Conservation (phyloP, 176 grass and related monocot genomes). For the Carex myosuroides region DNA sequence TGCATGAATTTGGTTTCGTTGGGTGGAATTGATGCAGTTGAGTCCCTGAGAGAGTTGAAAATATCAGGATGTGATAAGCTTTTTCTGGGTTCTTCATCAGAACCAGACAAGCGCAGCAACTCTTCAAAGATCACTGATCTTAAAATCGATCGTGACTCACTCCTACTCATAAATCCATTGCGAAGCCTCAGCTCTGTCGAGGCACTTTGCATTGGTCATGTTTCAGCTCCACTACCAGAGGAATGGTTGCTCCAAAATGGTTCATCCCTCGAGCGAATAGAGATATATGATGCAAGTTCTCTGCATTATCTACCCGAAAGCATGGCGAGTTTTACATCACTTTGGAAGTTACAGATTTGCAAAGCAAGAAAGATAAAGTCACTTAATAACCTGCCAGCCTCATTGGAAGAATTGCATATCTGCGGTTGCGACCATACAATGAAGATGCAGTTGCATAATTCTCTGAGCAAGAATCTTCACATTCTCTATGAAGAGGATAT, state of each 20-base stretch:
- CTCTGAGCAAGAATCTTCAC: neutral
- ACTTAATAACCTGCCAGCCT: slow-evolving; percentile 7
- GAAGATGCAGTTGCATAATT: neutral
- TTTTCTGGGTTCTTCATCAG: neutral
- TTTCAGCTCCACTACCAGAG: neutral
- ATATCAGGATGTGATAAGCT: slow-evolving; percentile 33
- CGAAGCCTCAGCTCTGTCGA: neutral
- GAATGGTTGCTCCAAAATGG: slow-evolving; percentile 9
- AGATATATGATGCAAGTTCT: slow-evolving; percentile 12
- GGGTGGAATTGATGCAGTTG: slow-evolving; percentile 27
- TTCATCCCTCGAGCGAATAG: neutral
- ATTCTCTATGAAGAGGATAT: slow-evolving; percentile 1
- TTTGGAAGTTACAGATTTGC: neutral
- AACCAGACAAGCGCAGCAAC: neutral
- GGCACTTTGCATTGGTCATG: neutral
- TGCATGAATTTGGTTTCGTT: slow-evolving; percentile 38
- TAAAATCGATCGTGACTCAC: slow-evolving; percentile 18
- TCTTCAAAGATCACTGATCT: slow-evolving; percentile 19
- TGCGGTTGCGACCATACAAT: neutral
- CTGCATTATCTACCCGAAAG: slow-evolving; percentile 2
- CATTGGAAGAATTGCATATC: slow-evolving; percentile 14
- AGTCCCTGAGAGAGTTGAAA: slow-evolving; percentile 18
- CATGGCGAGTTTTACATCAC: neutral
- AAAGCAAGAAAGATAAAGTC: neutral
- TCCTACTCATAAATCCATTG: slow-evolving; percentile 7